Evolutionary conservation across 306 rosid species (phyloP), one percentile per base, ranked within the genome.

Genomic region (Boehmeria nivea): DNA sequence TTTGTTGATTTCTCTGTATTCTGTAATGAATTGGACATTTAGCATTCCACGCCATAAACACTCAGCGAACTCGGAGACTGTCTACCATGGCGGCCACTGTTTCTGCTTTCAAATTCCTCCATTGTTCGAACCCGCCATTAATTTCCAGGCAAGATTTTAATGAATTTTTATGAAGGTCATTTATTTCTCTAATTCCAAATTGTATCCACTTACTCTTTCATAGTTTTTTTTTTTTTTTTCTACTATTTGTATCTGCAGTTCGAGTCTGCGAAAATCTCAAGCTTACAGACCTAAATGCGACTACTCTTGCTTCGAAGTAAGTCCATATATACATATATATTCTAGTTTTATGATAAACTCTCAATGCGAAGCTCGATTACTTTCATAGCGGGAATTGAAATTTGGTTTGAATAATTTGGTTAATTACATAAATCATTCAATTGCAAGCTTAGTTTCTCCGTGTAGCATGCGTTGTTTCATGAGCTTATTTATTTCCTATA

Each of bases 291-390:
- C 68, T 45, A 60, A 51, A 57, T 76, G 83, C 58, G 68, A 61
- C 40, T 63, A 52, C 72, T 69, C 85, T 21, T 66, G 85, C 76
- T 74, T 82, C 43, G 85, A 82, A 64, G 82, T 83, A 61, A 43
- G 75, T 55, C 36, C n/a, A n/a, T n/a, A n/a, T n/a, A n/a, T n/a
- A n/a, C n/a, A n/a, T n/a, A n/a, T 63, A 20, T 21, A 10, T 8
- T 6, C 17, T 42, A 1, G 17, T 39, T 24, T 58, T 27, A 2
- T 20, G 12, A 37, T 13, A 6, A 42, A n/a, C 16, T 40, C 17
- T 40, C 0, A 4, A 12, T 12, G 45, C 3, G 17, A n/a, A n/a
- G n/a, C n/a, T n/a, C n/a, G n/a, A n/a, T n/a, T n/a, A n/a, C n/a
- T n/a, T n/a, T n/a, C n/a, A n/a, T n/a, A n/a, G n/a, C n/a, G n/a